Evolutionary conservation across 1,139 yeast species (phyloP), one percentile per base, ranked within the genome.

Genomic region (Kazachstania sp.): DNA sequence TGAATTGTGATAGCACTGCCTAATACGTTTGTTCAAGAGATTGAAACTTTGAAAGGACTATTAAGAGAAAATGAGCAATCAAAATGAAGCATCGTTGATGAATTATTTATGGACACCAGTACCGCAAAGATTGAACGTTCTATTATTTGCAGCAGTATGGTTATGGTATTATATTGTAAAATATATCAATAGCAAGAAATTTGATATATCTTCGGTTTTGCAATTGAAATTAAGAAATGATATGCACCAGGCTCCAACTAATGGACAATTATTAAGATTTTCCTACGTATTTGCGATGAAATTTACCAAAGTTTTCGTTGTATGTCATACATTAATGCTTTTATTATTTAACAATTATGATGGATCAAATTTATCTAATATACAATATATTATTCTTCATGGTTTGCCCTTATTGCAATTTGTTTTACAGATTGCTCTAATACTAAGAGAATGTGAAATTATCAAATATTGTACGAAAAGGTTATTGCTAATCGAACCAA

Each of bases 401-500:
- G 34, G 60, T n/a, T 46, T 71, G 6, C 74, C 77, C 0, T 55
- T 70, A 51, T 13, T 67, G 1, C 64, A 70, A 26, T 54, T 70
- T 30, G 15, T 55, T 0, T 52, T 65, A 34, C 53, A 67, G 5
- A 41, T 64, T 19, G 53, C 57, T 5, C 52, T 61, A 12, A 49
- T 69, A 12, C 35, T 68, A 20, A 52, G 48, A 44, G 51, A 52
- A 32, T 58, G 62, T 29, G 83, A 79, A 9, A 75, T 75, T 46
- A 59, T 65, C 36, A 64, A 81, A 41, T 66, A 54, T 44, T 61
- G 53, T 41, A 39, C 45, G 19, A 75, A 30, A 66, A 66, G 52
- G 63, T 77, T 44, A 75, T 86, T 18, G 55, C 77, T 51, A 68
- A 71, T 56, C 66, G 96, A 53, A 69, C 83, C 44, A 43, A 75